Percentiles rank a stretch among this genome's conserved stretches.
These are phyloP conservation scores for Lecanicillium sp. DNA, from an alignment of 2,329 filamentous ascomycete genomes.

Conservation along the genomic window DNA sequence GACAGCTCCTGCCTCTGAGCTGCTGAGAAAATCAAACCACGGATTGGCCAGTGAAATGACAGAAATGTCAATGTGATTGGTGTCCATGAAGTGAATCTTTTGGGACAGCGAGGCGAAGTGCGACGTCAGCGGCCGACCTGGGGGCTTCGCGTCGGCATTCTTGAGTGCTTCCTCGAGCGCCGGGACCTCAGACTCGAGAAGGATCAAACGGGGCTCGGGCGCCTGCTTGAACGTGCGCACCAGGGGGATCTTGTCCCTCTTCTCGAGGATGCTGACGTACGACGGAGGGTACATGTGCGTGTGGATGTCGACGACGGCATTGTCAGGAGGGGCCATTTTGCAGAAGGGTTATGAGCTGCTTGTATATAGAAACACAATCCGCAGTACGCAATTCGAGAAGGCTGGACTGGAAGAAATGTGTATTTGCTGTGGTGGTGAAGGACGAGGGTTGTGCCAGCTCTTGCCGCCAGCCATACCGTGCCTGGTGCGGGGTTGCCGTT, in stretches of 20 bases:
- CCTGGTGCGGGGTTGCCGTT: too few relatives aligned
- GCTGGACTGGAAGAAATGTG: too few relatives aligned
- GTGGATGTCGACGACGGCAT: conserved; percentile 55
- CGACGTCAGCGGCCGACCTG: conserved; percentile 73
- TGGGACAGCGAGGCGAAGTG: conserved; percentile 75
- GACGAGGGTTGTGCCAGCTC: too few relatives aligned
- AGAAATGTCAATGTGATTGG: conserved; percentile 71
- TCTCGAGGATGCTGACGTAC: conserved; percentile 54
- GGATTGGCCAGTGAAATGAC: conserved; percentile 88
- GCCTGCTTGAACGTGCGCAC: conserved; percentile 56
- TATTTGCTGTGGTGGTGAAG: too few relatives aligned
- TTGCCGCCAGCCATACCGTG: too few relatives aligned
- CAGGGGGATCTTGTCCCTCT: conserved; percentile 57
- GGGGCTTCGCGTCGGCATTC: conserved; percentile 47
- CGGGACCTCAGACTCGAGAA: conserved; percentile 45
- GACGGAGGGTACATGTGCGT: conserved; percentile 63
- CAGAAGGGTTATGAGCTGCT: too few relatives aligned
- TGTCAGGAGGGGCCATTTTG: conserved; percentile 26
- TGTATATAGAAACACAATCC: too few relatives aligned
- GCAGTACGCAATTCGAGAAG: too few relatives aligned
- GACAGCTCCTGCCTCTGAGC: conserved; percentile 52
- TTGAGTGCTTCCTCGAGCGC: conserved; percentile 42
- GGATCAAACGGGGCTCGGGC: conserved; percentile 56
- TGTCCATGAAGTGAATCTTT: conserved; percentile 84
- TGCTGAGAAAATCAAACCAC: conserved; percentile 78